Conservation (phyloP, 2,329 filamentous ascomycete species). For the Penicillium thymicola region DNA sequence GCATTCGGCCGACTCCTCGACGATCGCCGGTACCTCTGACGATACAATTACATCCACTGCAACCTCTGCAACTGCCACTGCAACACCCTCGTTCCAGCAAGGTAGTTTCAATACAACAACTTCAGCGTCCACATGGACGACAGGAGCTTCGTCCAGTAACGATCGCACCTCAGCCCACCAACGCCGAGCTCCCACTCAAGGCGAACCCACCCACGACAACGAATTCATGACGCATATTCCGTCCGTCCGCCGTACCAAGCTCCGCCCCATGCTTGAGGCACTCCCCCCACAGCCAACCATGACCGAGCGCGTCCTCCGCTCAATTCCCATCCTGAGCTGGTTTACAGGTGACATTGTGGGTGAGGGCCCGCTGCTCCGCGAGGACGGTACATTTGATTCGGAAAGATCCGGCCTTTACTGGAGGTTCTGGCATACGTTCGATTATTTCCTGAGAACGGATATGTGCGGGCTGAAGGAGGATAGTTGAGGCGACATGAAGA, state of each 20-base stretch:
- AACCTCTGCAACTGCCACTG: constrained; percentile 19
- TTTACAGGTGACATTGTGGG: constrained; percentile 58
- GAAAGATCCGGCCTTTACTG: constrained; percentile 60
- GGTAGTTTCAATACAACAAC: not conserved
- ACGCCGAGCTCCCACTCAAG: constrained; percentile 22
- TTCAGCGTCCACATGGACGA: constrained; percentile 7
- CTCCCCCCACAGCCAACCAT: constrained; percentile 66
- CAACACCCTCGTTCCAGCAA: constrained; percentile 6
- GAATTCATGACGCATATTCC: constrained; percentile 59
- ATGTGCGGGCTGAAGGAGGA: constrained; percentile 59
- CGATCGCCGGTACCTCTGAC: constrained; percentile 41
- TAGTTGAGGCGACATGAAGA: constrained; percentile 26
- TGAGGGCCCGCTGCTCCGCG: constrained; percentile 44
- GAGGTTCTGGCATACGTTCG: constrained; percentile 58
- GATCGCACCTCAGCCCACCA: constrained; percentile 25
- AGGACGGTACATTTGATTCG: constrained; percentile 63
- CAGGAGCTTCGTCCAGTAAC: constrained; percentile 16
- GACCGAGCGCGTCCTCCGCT: constrained; percentile 60
- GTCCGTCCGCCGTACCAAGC: constrained; percentile 60
- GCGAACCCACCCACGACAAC: constrained; percentile 38
- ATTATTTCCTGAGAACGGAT: constrained; percentile 56
- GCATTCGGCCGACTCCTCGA: constrained; percentile 34
- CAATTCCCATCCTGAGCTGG: constrained; percentile 68
- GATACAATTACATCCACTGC: constrained; percentile 36
- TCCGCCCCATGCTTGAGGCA: constrained; percentile 68